Evolutionary conservation across 768 basidiomycete genomes (phyloP).

Genomic region (Mycena kentingensis): DNA sequence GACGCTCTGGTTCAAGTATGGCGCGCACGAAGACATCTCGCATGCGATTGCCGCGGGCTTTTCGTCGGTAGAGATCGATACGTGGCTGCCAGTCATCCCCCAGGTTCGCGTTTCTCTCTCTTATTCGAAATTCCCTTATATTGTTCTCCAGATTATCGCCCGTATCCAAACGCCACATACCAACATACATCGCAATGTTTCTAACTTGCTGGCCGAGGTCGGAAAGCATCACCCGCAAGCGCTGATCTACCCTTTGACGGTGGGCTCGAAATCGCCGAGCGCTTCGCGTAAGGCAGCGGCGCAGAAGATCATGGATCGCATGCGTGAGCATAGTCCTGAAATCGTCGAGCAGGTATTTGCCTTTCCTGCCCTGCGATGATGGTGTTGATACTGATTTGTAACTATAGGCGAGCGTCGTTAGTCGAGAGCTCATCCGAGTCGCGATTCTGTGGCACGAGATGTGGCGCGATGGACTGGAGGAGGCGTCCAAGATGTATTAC

Average conservation of each 20-base stretch:
- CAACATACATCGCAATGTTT: conserved; percentile 88
- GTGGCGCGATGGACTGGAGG: conserved; percentile 98
- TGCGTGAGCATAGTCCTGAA: conserved; percentile 85
- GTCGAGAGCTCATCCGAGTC: conserved; percentile 94
- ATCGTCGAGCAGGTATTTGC: conserved; percentile 80
- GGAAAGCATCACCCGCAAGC: conserved; percentile 98
- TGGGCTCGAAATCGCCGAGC: conserved; percentile 95
- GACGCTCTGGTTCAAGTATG: conserved; percentile 98
- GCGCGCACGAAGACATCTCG: conserved; percentile 85
- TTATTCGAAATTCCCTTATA: neutral
- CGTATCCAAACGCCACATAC: conserved; percentile 95
- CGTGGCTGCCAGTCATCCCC: conserved; percentile 98
- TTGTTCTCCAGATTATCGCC: conserved; percentile 79
- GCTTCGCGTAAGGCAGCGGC: conserved; percentile 83
- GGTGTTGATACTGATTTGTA: neutral
- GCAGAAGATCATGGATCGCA: conserved; percentile 85
- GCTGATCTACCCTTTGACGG: conserved; percentile 91
- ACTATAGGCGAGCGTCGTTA: conserved; percentile 81
- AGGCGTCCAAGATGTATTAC: conserved; percentile 95
- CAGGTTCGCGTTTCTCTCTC: conserved; percentile 58
- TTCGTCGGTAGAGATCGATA: conserved; percentile 89
- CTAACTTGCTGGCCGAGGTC: conserved; percentile 87
- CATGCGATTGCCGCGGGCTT: conserved; percentile 90
- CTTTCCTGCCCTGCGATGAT: neutral
- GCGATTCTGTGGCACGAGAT: conserved; percentile 99